Base-by-base conservation (phyloP, 1,284 basidiomycete genomes). In the Ganoderma lucidum region DNA sequence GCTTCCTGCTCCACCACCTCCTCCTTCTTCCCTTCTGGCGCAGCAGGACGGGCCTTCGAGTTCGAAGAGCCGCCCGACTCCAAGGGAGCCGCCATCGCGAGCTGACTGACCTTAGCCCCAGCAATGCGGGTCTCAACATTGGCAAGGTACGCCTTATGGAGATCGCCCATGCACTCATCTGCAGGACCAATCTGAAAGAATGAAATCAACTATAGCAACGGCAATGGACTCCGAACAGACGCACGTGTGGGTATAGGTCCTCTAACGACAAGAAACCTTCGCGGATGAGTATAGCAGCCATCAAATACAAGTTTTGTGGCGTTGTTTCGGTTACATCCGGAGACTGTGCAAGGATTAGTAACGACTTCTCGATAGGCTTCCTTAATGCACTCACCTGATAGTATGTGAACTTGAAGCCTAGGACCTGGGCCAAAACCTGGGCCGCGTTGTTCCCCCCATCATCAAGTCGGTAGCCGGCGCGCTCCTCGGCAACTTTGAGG, bases 381-480 rank as follows among this genome's bases (percentile, higher is more conserved):
- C 14, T 44, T 37, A 63, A 37, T 55, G n/a, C 44, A 76, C 87
- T 66, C 72, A 94, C 94, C 82, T 96, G 92, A 81, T 97, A 98
- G 80, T 93, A 91, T 12, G 87, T 86, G 77, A 98, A 98, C 79
- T 99, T 99, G 87, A 99, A 99, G 28, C 97, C 97, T 15, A 99
- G 84, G 1, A 99, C 92, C 80, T 98, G 96, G 10, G 95, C 93
- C 71, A 97, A 84, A 17, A 96, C 92, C 61, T 90, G 81, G 74
- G 93, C 79, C 71, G 86, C 81, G 73, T 75, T 82, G 64, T 75
- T 63, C 65, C 74, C 60, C 68, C 76, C 39, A 76, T 67, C 39
- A 62, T 70, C 53, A 41, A 67, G 3, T 14, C 45, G 53, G 23
- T 66, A 69, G 4, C 74, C 75, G 4, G 75, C 66, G 45, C 68